Conservation (phyloP, 73 alveolate species). For the Symbiodinium pilosum region DNA sequence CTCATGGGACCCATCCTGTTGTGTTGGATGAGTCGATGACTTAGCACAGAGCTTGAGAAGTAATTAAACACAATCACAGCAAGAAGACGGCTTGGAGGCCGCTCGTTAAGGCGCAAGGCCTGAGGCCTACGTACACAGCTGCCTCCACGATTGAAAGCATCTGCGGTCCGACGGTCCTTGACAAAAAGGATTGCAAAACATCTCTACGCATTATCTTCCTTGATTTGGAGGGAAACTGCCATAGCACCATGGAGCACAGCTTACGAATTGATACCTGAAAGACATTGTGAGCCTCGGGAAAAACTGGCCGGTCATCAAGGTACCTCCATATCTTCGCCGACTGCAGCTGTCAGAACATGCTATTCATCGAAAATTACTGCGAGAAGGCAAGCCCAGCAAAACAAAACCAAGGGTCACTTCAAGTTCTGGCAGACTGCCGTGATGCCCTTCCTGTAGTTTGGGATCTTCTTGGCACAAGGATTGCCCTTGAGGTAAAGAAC, state of each 20-base stretch:
- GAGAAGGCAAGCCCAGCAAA: not conserved
- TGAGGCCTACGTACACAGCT: not conserved
- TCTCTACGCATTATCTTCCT: too few species aligned
- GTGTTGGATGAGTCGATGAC: too few species aligned
- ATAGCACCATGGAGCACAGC: too few species aligned
- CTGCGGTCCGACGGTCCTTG: conserved; percentile 97
- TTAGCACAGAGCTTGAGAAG: too few species aligned
- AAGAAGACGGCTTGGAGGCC: too few species aligned
- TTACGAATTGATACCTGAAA: too few species aligned
- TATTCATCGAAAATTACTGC: too few species aligned
- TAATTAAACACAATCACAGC: too few species aligned
- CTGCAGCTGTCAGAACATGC: too few species aligned
- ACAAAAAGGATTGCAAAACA: not conserved
- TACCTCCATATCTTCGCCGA: conserved; percentile 91
- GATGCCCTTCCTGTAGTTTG: conserved; percentile 98
- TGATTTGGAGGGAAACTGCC: too few species aligned
- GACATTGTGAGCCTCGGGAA: conserved; percentile 98
- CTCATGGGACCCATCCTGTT: too few species aligned
- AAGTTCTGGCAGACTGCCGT: conserved; percentile 97
- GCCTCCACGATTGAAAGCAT: conserved; percentile 98
- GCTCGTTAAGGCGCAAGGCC: too few species aligned
- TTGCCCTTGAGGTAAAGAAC: conserved; percentile 98
- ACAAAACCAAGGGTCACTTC: conserved; percentile 12
- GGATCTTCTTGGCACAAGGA: conserved; percentile 97
- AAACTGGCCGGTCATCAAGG: conserved; percentile 98